These are phyloP conservation scores for Aspergillus heteromorphus DNA, from an alignment of 495 filamentous ascomycete genomes.

Conservation along the genomic window DNA sequence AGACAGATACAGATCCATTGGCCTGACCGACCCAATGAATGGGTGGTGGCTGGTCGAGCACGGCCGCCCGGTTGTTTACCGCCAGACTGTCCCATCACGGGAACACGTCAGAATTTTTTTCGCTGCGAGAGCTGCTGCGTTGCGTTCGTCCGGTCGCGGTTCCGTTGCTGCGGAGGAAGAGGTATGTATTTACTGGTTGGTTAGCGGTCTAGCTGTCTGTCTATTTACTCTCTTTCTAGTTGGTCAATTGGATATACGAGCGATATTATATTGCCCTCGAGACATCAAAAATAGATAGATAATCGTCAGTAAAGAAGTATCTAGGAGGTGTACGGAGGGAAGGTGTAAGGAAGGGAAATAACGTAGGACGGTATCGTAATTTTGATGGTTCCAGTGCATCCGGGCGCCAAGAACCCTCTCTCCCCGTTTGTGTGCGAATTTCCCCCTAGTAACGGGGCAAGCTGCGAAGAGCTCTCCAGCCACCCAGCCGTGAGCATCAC, in stretches of 20 bases:
- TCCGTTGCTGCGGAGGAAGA: neutral
- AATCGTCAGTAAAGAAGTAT: neutral
- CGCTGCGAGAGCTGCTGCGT: conserved; percentile 8
- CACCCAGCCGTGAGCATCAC: neutral
- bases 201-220: neutral
- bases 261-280: no score
- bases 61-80: neutral
- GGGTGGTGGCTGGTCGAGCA: neutral
- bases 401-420: conserved; percentile 37
- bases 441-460: conserved; percentile 13
- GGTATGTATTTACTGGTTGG: neutral
- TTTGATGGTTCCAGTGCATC: conserved; percentile 25
- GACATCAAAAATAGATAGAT: no score
- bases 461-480: neutral
- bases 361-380: no score
- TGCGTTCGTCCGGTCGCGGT: conserved; percentile 17
- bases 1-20: no score
- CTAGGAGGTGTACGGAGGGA: no score
- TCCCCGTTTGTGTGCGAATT: conserved; percentile 35
- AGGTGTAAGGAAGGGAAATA: no score
- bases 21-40: neutral
- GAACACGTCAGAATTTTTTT: conserved; percentile 40
- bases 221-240: neutral
- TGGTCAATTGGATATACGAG: no score
- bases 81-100: conserved; percentile 5